A percentile compares a stretch with the other conserved stretches of the same genome.
Evolutionary conservation across 129 eudicot species (phyloP).

Genomic region (Artemisia argyi): DNA sequence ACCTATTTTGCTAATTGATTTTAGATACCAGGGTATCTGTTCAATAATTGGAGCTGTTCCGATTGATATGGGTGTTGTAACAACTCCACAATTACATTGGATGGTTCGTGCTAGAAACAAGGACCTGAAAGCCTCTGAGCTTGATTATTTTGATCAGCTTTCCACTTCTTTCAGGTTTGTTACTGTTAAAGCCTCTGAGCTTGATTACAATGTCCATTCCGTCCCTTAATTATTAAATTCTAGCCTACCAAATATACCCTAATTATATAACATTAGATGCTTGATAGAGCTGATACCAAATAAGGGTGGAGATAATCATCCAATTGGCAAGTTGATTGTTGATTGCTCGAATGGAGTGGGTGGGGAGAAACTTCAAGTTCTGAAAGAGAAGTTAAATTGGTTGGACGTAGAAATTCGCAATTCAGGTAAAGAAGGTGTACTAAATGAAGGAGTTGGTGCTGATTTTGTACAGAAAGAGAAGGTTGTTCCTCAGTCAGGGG

Average conservation of each 20-base stretch:
- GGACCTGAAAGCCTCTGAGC: constrained; percentile 58
- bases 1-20: not conserved
- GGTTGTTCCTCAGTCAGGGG: constrained; percentile 57
- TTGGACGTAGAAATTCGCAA: constrained; percentile 66
- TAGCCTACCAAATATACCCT: not conserved
- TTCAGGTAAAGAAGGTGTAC: constrained; percentile 60
- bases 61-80: constrained; percentile 66
- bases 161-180: constrained; percentile 68
- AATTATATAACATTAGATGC: constrained; percentile 46
- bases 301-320: constrained; percentile 25
- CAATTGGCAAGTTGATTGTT: constrained; percentile 59
- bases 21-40: constrained; percentile 58
- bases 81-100: constrained; percentile 98
- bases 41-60: constrained; percentile 67
- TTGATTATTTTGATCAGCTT: constrained; percentile 56
- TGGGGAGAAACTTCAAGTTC: constrained; percentile 70
- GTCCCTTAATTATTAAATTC: not conserved
- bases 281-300: constrained; percentile 73
- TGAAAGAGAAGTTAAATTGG: constrained; percentile 49
- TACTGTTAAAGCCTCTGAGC: not conserved
- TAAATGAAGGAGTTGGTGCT: constrained; percentile 95
- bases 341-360: constrained; percentile 98
- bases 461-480: constrained; percentile 97
- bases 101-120: constrained; percentile 85
- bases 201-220: not conserved